Conservation (phyloP, 2,329 filamentous ascomycete species). For the Penicillium capsulatum region DNA sequence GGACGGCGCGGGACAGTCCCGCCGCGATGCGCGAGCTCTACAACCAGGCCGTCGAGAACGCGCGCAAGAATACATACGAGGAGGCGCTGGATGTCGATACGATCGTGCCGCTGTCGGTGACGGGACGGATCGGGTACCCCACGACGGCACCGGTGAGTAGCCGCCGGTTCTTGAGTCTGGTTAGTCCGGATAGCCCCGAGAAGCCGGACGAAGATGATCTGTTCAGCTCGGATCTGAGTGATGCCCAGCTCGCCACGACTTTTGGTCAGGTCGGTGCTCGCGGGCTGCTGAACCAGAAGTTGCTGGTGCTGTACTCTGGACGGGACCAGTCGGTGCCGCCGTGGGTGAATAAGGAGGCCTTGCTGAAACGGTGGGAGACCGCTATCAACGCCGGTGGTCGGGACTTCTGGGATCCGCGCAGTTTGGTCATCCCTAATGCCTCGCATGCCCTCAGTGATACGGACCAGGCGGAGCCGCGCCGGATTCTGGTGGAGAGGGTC, state of each 20-base stretch:
- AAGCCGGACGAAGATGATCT: slow-evolving; percentile 73
- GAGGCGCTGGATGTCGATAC: slow-evolving; percentile 23
- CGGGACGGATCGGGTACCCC: slow-evolving; percentile 27
- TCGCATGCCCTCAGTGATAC: slow-evolving; percentile 26
- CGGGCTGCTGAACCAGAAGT: slow-evolving; percentile 34
- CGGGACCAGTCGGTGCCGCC: slow-evolving; percentile 44
- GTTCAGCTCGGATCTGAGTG: slow-evolving; percentile 69
- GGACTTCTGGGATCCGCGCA: slow-evolving; percentile 44
- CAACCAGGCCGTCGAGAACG: slow-evolving; percentile 20
- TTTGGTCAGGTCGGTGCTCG: slow-evolving; percentile 53
- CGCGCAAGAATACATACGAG: slow-evolving; percentile 17
- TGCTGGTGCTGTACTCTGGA: slow-evolving; percentile 45
- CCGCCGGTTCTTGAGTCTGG: slow-evolving; percentile 55
- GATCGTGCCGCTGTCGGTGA: slow-evolving; percentile 29
- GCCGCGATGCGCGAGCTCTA: slow-evolving; percentile 22
- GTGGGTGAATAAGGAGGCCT: slow-evolving; percentile 42
- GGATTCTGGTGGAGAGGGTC: slow-evolving; percentile 50
- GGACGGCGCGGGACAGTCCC: slow-evolving; percentile 20
- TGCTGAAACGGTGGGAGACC: slow-evolving; percentile 41
- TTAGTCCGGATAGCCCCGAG: slow-evolving; percentile 48
- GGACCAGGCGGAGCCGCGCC: slow-evolving; percentile 41
- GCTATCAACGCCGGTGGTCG: slow-evolving; percentile 33
- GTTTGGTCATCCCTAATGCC: slow-evolving; percentile 46
- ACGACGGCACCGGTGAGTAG: slow-evolving; percentile 48
- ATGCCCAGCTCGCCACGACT: slow-evolving; percentile 55